Conservation (phyloP, 768 basidiomycete species). For the Amanita fuliginea region DNA sequence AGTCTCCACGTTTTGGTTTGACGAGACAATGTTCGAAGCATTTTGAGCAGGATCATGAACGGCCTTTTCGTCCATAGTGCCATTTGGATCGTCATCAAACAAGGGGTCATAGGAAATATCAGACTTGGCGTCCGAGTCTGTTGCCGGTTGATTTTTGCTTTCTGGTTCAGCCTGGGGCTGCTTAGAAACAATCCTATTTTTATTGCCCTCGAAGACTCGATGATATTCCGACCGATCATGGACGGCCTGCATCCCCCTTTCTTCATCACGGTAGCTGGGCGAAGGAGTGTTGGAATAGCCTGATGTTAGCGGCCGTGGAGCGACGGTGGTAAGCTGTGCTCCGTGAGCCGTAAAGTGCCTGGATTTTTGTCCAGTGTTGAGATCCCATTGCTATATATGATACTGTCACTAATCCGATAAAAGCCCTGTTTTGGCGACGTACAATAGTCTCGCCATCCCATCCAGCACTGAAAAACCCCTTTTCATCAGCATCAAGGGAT, state of each 20-base stretch:
- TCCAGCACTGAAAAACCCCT: slow-evolving; percentile 79
- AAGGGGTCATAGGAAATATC: slow-evolving; percentile 81
- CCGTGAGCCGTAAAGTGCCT: slow-evolving; percentile 75
- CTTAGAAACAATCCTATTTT: background rate
- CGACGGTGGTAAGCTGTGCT: slow-evolving; percentile 74
- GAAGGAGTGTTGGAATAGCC: slow-evolving; percentile 20
- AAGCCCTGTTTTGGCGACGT: slow-evolving; percentile 21
- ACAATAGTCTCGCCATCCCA: slow-evolving; percentile 91
- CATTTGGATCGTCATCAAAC: slow-evolving; percentile 79
- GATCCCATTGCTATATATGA: slow-evolving; percentile 82
- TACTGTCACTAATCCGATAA: background rate
- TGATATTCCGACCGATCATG: background rate
- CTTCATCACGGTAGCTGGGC: background rate
- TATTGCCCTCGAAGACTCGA: background rate
- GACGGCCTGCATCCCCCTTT: background rate
- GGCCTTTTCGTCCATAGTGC: slow-evolving; percentile 20
- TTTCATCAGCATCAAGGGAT: slow-evolving; percentile 70
- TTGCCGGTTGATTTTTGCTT: slow-evolving; percentile 9
- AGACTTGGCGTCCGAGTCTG: slow-evolving; percentile 55
- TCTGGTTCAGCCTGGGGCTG: slow-evolving; percentile 5
- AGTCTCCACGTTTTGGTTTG: slow-evolving; percentile 10
- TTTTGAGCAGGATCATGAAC: slow-evolving; percentile 6
- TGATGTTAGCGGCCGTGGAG: slow-evolving; percentile 54
- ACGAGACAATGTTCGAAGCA: slow-evolving; percentile 3
- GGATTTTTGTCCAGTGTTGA: slow-evolving; percentile 77